Percentiles rank a stretch among this genome's conserved stretches.
phyloP scores from a whole-genome alignment of 148 eudicot genomes.

The Vaccinium myrtillus region DNA sequence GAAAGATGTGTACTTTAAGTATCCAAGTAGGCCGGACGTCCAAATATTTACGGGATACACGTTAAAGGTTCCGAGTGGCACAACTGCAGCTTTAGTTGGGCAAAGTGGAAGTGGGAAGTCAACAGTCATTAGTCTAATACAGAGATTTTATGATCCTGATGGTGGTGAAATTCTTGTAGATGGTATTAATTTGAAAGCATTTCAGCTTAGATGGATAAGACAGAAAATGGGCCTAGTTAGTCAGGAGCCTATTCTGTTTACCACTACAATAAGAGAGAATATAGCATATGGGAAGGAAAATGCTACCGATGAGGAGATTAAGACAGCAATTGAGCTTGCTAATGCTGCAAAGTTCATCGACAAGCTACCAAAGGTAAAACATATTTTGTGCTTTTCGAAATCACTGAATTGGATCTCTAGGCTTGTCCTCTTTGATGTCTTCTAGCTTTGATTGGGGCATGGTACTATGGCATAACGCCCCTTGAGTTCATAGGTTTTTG shows the following conservation, averaged over 20 bases:
- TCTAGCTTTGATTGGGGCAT: neutral
- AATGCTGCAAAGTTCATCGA: constrained; percentile 79
- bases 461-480: neutral
- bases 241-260: constrained; percentile 72
- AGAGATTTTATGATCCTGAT: constrained; percentile 85
- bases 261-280: constrained; percentile 59
- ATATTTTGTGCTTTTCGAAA: neutral
- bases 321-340: constrained; percentile 65
- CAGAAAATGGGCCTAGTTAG: constrained; percentile 78
- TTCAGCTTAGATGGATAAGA: constrained; percentile 63
- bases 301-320: constrained; percentile 60
- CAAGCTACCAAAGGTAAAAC: constrained; percentile 56
- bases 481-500: neutral
- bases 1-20: constrained; percentile 58
- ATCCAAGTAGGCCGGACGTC: constrained; percentile 79
- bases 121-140: constrained; percentile 67
- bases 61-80: constrained; percentile 49
- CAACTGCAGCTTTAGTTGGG: constrained; percentile 72
- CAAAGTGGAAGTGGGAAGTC: constrained; percentile 96
- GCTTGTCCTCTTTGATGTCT: neutral
- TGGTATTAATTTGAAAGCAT: constrained; percentile 54
- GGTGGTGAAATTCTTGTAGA: constrained; percentile 67
- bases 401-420: neutral
- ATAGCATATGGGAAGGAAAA: constrained; percentile 63
- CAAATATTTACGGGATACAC: constrained; percentile 69